Base-by-base conservation (phyloP, 495 filamentous ascomycete species). In the Hypoxylon fragiforme region DNA sequence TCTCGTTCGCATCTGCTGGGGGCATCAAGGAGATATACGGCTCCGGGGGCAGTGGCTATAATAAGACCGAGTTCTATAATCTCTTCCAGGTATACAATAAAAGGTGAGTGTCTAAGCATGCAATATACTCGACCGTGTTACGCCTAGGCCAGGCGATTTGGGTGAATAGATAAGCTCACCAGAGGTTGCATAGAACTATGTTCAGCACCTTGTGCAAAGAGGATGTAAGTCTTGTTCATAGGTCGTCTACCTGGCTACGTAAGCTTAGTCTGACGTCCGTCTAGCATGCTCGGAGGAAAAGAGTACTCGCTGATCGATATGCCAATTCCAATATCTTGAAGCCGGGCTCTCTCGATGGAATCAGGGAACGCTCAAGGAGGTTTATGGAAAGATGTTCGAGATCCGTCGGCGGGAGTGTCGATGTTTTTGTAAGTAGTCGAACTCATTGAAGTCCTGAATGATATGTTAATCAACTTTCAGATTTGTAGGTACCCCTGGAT, bases 21-120 rank as follows among this genome's bases (percentile, higher is more conserved):
- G 83, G 79, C 0, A 72, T 86, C n/a, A 84, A 81, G 51, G 82
- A 86, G 63, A 87, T 87, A 15, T 87, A 87, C 64, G 73, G 77
- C 21, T 81, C 79, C 0, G 81, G 80, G 1, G 84, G 84, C 0
- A 85, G 83, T 57, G 84, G 84, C 6, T 87, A 84, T 55, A 79
- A 86, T 45, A 87, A 87, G 70, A 87, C 83, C 0, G 81, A 84
- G 54, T 84, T 83, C 45, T 88, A 87, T 68, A 74, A 79, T 32
- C 62, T 85, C 7, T 88, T 88, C 59, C 76, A 70, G 49, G 73
- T 84, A 21, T 85, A 79, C 59, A 75, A 73, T 13, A 71, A 71
- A 21, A 81, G 77, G 81, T 79, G 44, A 32, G 64, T 52, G 1
- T 37, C 15, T 42, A 3, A n/a, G n/a, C n/a, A n/a, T 21, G 15